phyloP scores from a whole-genome alignment of 176 grass and related monocot species.

The Oryza rufipogon region DNA sequence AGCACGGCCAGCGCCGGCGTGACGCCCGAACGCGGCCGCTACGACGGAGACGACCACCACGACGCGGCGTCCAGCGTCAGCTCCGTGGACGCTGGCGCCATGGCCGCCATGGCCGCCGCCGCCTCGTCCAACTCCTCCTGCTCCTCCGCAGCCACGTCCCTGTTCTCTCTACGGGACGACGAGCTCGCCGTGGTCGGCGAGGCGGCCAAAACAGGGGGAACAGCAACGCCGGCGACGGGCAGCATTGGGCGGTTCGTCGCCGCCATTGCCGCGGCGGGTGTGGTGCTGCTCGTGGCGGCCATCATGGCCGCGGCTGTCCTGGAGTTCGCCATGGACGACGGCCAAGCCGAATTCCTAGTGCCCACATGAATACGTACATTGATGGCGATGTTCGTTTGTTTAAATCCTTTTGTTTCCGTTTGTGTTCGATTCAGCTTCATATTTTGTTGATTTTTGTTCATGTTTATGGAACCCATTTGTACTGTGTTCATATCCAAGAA shows the following conservation, averaged over 20 bases:
- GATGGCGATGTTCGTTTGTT: not conserved
- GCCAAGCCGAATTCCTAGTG: conserved; percentile 22
- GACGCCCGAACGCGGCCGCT: not conserved
- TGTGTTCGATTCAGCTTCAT: not conserved
- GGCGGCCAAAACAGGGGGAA: not conserved
- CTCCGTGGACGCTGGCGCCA: not conserved
- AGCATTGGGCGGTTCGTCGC: conserved; percentile 6
- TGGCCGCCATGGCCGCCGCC: not conserved
- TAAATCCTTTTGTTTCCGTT: not conserved
- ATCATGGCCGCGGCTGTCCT: not conserved
- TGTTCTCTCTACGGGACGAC: not conserved
- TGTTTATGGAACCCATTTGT: too few species aligned
- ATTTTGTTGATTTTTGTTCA: too few species aligned
- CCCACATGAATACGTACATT: conserved; percentile 29
- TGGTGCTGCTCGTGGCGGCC: not conserved
- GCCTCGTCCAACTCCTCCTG: not conserved
- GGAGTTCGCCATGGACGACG: conserved; percentile 9
- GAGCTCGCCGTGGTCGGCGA: not conserved
- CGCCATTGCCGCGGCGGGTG: not conserved
- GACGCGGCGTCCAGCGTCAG: conserved; percentile 3
- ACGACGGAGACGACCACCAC: not conserved
- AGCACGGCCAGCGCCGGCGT: not conserved
- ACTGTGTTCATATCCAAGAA: too few species aligned
- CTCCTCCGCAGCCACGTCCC: not conserved
- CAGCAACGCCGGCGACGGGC: not conserved